These are phyloP conservation scores for Cystobasidium onofrii DNA, from an alignment of 768 basidiomycete genomes.

Conservation along the genomic window DNA sequence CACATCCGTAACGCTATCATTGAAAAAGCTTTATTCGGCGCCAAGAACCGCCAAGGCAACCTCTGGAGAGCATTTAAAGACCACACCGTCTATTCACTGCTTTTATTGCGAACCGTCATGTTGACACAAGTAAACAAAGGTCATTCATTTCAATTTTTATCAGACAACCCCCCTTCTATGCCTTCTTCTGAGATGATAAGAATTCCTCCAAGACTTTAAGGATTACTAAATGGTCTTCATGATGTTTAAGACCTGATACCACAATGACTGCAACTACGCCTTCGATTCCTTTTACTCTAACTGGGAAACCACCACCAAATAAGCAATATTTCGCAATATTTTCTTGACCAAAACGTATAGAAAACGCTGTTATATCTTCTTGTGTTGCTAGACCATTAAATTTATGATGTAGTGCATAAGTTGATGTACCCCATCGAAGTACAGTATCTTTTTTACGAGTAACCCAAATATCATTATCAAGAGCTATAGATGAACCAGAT, in stretches of 20 bases:
- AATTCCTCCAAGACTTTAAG: conserved; percentile 5
- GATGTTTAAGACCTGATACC: conserved; percentile 7
- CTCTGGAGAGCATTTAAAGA: no score
- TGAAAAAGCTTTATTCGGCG: no score
- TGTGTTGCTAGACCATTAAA: background rate
- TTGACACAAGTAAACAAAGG: no score
- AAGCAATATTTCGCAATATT: background rate
- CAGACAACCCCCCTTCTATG: no score
- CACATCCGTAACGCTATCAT: no score
- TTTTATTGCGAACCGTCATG: no score
- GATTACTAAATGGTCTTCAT: conserved; percentile 12
- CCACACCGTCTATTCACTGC: no score
- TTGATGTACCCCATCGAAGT: conserved; percentile 12
- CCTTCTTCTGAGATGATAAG: background rate
- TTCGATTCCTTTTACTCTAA: conserved; percentile 13
- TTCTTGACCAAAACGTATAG: background rate
- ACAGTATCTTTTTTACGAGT: conserved; percentile 2
- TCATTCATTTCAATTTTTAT: no score
- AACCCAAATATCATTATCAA: conserved; percentile 25
- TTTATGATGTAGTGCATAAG: conserved; percentile 19
- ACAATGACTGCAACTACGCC: conserved; percentile 19
- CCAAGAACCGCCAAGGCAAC: no score
- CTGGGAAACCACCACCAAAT: conserved; percentile 17
- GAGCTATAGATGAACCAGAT: background rate
- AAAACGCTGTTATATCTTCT: background rate